Percentiles rank a stretch among this genome's conserved stretches.
Conservation (phyloP, 192 early-diverging fungal genomes). For the Coemansia sp. region DNA sequence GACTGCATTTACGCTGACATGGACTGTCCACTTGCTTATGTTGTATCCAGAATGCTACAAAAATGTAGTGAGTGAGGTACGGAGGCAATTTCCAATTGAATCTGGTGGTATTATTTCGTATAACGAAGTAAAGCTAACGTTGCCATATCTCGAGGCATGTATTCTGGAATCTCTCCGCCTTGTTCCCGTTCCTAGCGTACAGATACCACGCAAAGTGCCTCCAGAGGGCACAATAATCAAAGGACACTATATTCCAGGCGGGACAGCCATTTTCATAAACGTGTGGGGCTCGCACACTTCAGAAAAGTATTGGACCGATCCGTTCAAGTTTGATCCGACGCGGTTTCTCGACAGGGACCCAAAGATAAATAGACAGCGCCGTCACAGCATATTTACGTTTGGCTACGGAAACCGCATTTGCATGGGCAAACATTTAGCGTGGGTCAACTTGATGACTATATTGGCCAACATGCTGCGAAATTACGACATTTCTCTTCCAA, state of each 20-base stretch:
- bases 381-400: conserved; percentile 43
- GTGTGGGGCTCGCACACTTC: conserved; percentile 22
- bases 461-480: conserved; percentile 30
- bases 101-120: neutral
- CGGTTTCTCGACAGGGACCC: conserved; percentile 22
- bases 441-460: conserved; percentile 32
- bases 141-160: conserved; percentile 37
- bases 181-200: conserved; percentile 20
- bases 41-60: conserved; percentile 26
- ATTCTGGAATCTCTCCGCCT: conserved; percentile 39
- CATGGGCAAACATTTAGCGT: conserved; percentile 37
- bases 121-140: neutral
- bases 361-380: neutral
- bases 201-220: conserved; percentile 22
- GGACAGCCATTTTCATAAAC: conserved; percentile 26
- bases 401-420: conserved; percentile 33
- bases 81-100: neutral
- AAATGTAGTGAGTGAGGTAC: conserved; percentile 8
- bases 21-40: conserved; percentile 35
- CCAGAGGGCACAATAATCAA: neutral
- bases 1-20: conserved; percentile 36
- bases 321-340: conserved; percentile 13
- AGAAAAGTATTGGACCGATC: conserved; percentile 17
- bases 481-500: conserved; percentile 22
- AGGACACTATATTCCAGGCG: conserved; percentile 27